Conservation (phyloP, 2,329 filamentous ascomycete genomes). For the Trichoderma hamatum region DNA sequence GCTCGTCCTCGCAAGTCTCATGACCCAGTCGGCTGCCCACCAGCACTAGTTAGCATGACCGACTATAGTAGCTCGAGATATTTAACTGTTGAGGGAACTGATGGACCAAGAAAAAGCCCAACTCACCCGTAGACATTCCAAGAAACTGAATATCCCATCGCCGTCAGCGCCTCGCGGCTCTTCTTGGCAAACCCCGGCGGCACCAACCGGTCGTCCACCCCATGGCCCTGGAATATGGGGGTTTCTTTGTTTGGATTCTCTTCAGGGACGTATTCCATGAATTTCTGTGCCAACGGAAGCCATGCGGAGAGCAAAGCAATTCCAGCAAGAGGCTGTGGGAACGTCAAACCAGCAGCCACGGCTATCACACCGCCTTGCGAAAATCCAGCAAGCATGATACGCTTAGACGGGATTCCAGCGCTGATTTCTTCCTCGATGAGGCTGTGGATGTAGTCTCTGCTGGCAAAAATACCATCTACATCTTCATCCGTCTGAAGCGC, state of each 20-base stretch:
- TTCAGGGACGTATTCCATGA: slow-evolving; percentile 45
- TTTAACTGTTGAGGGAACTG: neutral
- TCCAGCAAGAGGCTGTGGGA: slow-evolving; percentile 72
- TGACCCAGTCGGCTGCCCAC: slow-evolving; percentile 67
- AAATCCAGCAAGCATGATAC: slow-evolving; percentile 85
- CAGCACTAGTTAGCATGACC: slow-evolving; percentile 1
- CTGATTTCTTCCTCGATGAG: slow-evolving; percentile 81
- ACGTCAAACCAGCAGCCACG: slow-evolving; percentile 79
- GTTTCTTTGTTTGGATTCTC: slow-evolving; percentile 59
- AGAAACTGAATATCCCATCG: slow-evolving; percentile 70
- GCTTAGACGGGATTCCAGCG: slow-evolving; percentile 72
- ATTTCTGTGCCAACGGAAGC: slow-evolving; percentile 64
- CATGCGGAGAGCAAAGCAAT: slow-evolving; percentile 86
- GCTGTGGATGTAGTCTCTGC: slow-evolving; percentile 73
- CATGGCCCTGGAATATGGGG: slow-evolving; percentile 84
- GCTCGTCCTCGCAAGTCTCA: slow-evolving; percentile 74
- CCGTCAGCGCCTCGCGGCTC: slow-evolving; percentile 66
- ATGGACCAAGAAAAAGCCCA: neutral
- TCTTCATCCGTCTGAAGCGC: slow-evolving; percentile 54
- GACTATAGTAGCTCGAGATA: neutral
- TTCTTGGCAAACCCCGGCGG: slow-evolving; percentile 65
- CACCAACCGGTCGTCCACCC: slow-evolving; percentile 72
- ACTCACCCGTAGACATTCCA: slow-evolving; percentile 76
- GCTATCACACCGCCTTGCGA: slow-evolving; percentile 90
- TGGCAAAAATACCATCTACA: slow-evolving; percentile 72